phyloP scores from a whole-genome alignment of 352 stramenopile genomes.

The Phytophthora tubulina region DNA sequence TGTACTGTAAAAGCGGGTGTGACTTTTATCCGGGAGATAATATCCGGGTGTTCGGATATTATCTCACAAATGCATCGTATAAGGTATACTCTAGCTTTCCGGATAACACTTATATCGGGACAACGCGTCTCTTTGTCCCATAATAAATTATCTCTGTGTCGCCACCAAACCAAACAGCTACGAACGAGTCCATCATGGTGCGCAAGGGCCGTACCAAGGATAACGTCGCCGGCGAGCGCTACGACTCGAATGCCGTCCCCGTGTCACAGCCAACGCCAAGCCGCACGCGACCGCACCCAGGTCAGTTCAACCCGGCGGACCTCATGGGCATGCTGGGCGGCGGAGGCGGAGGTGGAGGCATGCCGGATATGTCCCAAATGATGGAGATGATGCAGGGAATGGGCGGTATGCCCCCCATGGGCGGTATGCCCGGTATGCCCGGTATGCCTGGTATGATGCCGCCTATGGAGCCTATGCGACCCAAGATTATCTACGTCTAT shows the following conservation, averaged over 20 bases:
- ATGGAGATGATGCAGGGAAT: constrained; percentile 67
- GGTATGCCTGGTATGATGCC: constrained; percentile 53
- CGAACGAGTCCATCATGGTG: constrained; percentile 37
- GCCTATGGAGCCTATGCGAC: constrained; percentile 63
- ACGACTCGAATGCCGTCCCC: constrained; percentile 83
- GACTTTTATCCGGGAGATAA: too few species aligned
- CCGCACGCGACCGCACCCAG: constrained; percentile 46
- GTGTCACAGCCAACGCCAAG: constrained; percentile 39
- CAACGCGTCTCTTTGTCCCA: not conserved
- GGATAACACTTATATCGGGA: not conserved
- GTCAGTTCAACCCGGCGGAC: constrained; percentile 55
- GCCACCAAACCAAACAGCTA: not conserved
- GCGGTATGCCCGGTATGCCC: constrained; percentile 50
- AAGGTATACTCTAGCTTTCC: too few species aligned
- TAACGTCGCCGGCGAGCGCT: constrained; percentile 84
- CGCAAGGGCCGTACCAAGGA: constrained; percentile 78
- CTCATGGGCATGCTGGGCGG: constrained; percentile 69
- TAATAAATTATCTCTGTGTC: not conserved
- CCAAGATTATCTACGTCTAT: constrained; percentile 77
- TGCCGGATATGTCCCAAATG: constrained; percentile 70
- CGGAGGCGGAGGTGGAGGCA: constrained; percentile 40
- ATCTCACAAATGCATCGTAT: too few species aligned
- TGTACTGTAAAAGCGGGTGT: too few species aligned
- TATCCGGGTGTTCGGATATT: too few species aligned
- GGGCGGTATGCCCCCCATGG: constrained; percentile 61